Evolutionary conservation across 2,329 filamentous ascomycete genomes (phyloP).

Genomic region (Grosmannia serpens): DNA sequence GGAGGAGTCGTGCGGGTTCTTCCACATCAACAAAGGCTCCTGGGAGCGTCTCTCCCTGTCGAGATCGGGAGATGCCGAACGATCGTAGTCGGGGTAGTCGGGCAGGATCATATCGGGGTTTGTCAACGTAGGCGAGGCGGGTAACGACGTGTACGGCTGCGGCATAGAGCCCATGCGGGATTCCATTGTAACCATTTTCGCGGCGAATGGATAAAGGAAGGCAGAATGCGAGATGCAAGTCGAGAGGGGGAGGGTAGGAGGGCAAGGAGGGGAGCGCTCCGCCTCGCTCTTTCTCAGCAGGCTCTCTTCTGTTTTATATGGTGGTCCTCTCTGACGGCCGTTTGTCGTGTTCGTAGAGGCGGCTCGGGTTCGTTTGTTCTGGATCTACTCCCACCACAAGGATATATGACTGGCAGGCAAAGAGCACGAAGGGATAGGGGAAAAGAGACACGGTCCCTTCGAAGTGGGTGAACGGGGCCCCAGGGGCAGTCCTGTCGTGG

Average conservation of each 20-base stretch:
- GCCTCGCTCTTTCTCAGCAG: no score
- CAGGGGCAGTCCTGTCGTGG: not conserved
- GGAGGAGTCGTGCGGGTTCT: conserved; percentile 27
- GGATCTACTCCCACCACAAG: no score
- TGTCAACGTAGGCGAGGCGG: conserved; percentile 74
- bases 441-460: not conserved
- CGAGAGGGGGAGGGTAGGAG: not conserved
- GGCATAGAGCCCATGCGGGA: conserved; percentile 17
- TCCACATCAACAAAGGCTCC: conserved; percentile 41
- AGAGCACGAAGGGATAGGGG: not conserved
- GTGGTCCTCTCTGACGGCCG: no score
- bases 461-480: not conserved
- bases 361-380: no score
- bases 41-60: conserved; percentile 27
- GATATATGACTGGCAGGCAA: not conserved
- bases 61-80: not conserved
- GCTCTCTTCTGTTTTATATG: no score
- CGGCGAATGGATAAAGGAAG: not conserved
- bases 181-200: conserved; percentile 12
- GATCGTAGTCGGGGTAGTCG: conserved; percentile 42
- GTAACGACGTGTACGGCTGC: conserved; percentile 33
- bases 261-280: not conserved
- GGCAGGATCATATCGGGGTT: conserved; percentile 94
- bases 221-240: no score
- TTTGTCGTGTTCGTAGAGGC: no score